Base-by-base conservation (phyloP, 2,329 filamentous ascomycete species). In the Alternaria incomplexa region DNA sequence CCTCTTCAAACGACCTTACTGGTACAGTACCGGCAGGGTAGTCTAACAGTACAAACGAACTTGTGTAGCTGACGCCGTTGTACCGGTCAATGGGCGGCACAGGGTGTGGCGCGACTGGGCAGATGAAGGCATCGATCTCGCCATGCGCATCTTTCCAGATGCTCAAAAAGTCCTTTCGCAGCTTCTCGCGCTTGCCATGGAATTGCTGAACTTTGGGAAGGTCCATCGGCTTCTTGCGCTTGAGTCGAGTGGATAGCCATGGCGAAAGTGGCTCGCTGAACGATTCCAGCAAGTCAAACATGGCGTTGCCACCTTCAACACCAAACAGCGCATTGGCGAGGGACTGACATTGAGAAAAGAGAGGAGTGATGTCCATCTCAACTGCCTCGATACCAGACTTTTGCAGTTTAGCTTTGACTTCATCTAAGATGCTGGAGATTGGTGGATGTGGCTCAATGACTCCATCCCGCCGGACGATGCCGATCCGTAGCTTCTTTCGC, bases 71-170 rank as follows among this genome's bases (percentile, higher is more conserved):
- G 0, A 87, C 85, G 0, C 85, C 85, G 73, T 89, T 89, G 78
- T 87, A 91, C 3, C 84, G 80, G 77, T 91, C 89, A 58, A 89
- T 85, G 10, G 84, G 82, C 1, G 88, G 87, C 0, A 89, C 84
- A 0, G 89, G 87, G 74, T 91, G 89, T 3, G 88, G 88, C 13
- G 88, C 88, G 0, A 90, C 81, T 0, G 89, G 89, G 64, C 85
- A 88, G 58, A 91, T 84, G 55, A 91, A 84, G 0, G 87, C 87
- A 79, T 91, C 89, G 8, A 91, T 79, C 5, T 73, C 75, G 48
- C 81, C 75, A 77, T 56, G 77, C 72, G 8, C 73, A 69, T 69
- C 82, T 74, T 64, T 81, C 88, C 89, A 91, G 57, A 90, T 84
- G 25, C 83, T 78, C 54, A 87, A 66, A 73, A 89, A 85, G 51